Percentiles rank a stretch among this genome's conserved stretches.
Conservation (phyloP, 2,329 filamentous ascomycete species). For the Fusarium nisikadoi region DNA sequence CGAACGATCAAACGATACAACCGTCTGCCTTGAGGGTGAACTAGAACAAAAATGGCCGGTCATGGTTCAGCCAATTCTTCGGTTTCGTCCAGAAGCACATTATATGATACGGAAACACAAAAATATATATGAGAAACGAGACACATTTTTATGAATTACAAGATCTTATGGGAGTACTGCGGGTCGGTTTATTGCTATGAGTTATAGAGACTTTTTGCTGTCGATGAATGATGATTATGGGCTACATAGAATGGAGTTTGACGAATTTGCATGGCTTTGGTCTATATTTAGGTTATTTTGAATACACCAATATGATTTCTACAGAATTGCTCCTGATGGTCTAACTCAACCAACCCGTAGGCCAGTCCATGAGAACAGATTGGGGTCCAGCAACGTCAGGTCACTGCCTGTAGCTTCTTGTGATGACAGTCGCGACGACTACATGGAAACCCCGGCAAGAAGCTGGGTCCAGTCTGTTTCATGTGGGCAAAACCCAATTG, state of each 20-base stretch:
- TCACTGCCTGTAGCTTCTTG: neutral
- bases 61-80: neutral
- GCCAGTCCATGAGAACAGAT: neutral
- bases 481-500: neutral
- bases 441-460: neutral
- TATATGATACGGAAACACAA: neutral
- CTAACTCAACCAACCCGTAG: no score
- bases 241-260: neutral
- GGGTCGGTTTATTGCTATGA: neutral
- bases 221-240: neutral
- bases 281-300: neutral
- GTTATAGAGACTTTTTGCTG: neutral
- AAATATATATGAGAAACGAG: neutral
- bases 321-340: neutral
- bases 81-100: no score
- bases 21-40: conserved; percentile 21
- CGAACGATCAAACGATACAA: conserved; percentile 52
- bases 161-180: neutral
- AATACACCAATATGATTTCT: neutral
- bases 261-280: neutral
- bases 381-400: neutral
- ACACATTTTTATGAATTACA: neutral
- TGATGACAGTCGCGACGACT: neutral
- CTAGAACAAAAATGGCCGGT: no score
- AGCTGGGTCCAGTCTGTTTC: neutral